These are phyloP conservation scores for Suillus luteus DNA, from an alignment of 768 basidiomycete genomes.

Conservation along the genomic window DNA sequence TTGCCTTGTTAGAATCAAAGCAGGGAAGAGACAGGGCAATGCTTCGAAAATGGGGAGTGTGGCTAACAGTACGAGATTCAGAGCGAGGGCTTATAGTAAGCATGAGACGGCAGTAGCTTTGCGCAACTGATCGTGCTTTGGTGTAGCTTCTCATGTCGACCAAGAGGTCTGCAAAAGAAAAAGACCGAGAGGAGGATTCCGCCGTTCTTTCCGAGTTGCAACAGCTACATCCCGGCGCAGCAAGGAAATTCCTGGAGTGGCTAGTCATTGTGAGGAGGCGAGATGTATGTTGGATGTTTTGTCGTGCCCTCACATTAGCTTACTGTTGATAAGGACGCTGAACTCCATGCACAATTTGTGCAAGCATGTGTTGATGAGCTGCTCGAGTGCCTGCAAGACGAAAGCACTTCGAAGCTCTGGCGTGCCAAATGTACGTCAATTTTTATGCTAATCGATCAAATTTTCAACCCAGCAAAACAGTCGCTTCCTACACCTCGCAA, in stretches of 20 bases:
- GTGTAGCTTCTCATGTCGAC: constrained; percentile 26
- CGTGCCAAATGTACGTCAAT: constrained; percentile 59
- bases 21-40: constrained; percentile 53
- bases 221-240: constrained; percentile 41
- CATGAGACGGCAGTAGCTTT: background rate
- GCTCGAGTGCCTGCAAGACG: constrained; percentile 45
- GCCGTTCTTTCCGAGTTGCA: constrained; percentile 32
- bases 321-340: constrained; percentile 45
- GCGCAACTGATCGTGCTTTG: background rate
- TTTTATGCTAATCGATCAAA: constrained; percentile 6
- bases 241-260: constrained; percentile 76
- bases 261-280: constrained; percentile 71
- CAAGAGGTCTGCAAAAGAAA: constrained; percentile 23
- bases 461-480: constrained; percentile 30
- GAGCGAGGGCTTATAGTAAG: constrained; percentile 72
- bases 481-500: constrained; percentile 52
- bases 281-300: constrained; percentile 41
- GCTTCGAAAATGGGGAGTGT: constrained; percentile 76
- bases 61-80: constrained; percentile 71
- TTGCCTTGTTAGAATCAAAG: constrained; percentile 26
- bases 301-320: background rate
- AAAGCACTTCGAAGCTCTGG: constrained; percentile 64
- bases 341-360: constrained; percentile 70
- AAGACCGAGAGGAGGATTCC: constrained; percentile 31
- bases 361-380: constrained; percentile 56